Evolutionary conservation across 495 filamentous ascomycete genomes (phyloP), one percentile per base, ranked within the genome.

Genomic region (Choiromyces venosus): DNA sequence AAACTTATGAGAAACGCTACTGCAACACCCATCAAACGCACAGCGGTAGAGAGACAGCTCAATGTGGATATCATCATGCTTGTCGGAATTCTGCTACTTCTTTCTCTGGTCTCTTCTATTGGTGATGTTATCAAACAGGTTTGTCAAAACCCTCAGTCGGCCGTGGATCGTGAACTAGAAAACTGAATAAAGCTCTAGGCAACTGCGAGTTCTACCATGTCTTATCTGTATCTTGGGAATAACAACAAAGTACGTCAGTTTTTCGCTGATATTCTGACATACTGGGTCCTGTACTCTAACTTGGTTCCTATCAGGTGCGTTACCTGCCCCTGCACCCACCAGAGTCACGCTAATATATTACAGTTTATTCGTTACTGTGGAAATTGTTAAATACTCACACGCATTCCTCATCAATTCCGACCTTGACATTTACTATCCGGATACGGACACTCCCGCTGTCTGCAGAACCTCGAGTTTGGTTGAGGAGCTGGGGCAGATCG

Each of bases 1-100:
- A 99, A 99, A 82, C 86, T 99, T 78, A 98, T 99, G 96, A 88
- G 96, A 72, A 99, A 99, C 82, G 96, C 96, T 37, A 98, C 94
- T 12, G 96, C 96, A 18, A 91, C 96, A 2, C 95, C 96, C 44
- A 98, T 99, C 82, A 99, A 99, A 85, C 90, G 93, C 67, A 99
- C 96, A 8, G 92, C 92, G 52, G 95, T 99, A 8, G 96, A 98
- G 82, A 88, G 89, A 56, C 91, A 92, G 84, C 90, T 99, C 56
- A 99, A 99, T 82, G 87, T 90, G 69, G 92, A 98, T 71, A 97
- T 99, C 73, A 84, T 98, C 70, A 91, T 95, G 85, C 86, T 99
- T 37, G 89, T 97, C 66, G 88, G 84, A 69, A 93, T 99, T 79
- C 87, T 99, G 18, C 82, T 99, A 56, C 85, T 85, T 37, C 88